Evolutionary conservation across 768 basidiomycete genomes (phyloP), one percentile per base, ranked within the genome.

Genomic region (Hericium coralloides): DNA sequence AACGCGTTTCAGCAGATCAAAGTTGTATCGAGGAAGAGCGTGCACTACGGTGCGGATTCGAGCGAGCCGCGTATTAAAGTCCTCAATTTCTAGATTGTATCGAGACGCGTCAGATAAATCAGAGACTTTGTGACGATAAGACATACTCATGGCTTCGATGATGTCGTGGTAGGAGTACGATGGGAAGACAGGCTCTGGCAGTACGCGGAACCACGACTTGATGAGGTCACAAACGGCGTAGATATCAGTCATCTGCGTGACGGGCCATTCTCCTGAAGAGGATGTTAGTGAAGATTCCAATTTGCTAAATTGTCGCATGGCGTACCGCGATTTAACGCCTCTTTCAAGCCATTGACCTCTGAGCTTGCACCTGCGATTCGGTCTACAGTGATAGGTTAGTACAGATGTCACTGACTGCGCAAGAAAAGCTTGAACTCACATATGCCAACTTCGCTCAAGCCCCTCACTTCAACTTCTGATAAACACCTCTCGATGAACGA

Each of bases 141-240:
- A 55, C 69, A 51, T 54, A 92, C 91, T 79, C 69, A 83, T 86
- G 1, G 83, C 84, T 43, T 80, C 78, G 64, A 93, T 84, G 47
- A 89, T 76, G 3, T 82, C 78, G 61, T 78, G 74, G 67, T 92
- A 92, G 2, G 80, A 79, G 7, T 77, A 69, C 17, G 85, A 69
- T 25, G 89, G 88, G 70, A 94, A 87, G 38, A 92, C 71, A 10
- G 89, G 83, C 59, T 89, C 87, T 12, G 92, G 91, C 15, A 94
- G 74, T 12, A 87, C 73, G 37, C 92, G 81, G 75, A 93, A 87
- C 89, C 89, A 93, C 0, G 85, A 80, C 72, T 92, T 92, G 66
- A 94, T 79, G 58, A 89, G 72, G 66, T 92, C 92, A 58, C 90
- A 84, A 38, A 93, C 80, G 37, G 88, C 87, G 68, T 92, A 85